These are phyloP conservation scores for Biscutella laevigata DNA, from an alignment of 441 rosid species.

Conservation along the genomic window DNA sequence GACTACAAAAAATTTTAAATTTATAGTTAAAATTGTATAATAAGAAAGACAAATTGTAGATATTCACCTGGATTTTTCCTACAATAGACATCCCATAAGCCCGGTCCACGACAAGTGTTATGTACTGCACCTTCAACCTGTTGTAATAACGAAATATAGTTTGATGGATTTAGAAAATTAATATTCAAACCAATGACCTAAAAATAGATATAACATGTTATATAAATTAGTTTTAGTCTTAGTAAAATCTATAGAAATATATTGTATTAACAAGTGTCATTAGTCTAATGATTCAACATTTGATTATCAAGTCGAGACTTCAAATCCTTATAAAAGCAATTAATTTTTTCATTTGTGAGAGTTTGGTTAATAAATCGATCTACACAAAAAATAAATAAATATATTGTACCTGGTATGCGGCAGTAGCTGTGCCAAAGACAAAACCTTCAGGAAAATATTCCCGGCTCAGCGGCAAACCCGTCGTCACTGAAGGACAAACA, in stretches of 20 bases:
- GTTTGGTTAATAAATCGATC: too few species aligned
- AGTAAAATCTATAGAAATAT: not conserved
- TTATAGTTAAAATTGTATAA: too few species aligned
- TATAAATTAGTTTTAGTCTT: too few species aligned
- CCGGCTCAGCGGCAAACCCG: not conserved
- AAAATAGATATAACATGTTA: not conserved
- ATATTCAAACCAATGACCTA: not conserved
- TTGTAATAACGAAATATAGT: not conserved
- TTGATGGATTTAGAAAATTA: not conserved
- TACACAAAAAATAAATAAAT: too few species aligned
- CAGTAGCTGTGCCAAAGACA: constrained; percentile 7
- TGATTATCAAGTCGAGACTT: too few species aligned
- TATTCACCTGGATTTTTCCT: constrained; percentile 33
- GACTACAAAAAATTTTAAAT: too few species aligned
- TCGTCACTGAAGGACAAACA: not conserved
- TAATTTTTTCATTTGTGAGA: too few species aligned
- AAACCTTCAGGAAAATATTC: constrained; percentile 7
- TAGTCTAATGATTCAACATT: too few species aligned
- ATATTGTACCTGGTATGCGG: constrained; percentile 11
- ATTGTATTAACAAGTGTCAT: too few species aligned
- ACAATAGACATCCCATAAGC: constrained; percentile 45
- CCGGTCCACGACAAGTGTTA: constrained; percentile 35
- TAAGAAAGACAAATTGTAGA: not conserved
- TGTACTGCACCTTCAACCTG: constrained; percentile 54
- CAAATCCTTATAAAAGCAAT: too few species aligned